Evolutionary conservation across 2,329 filamentous ascomycete genomes (phyloP).

Genomic region (Diaporthe sp.): DNA sequence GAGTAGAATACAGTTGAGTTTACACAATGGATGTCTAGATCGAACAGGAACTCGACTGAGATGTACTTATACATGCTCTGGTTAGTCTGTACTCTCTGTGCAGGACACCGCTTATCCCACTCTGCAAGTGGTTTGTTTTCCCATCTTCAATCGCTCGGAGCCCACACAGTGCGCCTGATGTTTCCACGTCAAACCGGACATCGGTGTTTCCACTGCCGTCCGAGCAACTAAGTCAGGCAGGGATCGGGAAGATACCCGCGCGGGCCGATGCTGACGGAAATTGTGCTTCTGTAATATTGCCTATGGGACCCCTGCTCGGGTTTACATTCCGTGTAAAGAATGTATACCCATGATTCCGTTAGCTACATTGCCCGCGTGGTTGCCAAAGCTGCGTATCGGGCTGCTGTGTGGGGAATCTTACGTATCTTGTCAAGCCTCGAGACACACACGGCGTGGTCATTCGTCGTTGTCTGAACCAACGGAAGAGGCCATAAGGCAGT

Average conservation of each 20-base stretch:
- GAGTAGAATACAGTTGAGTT: neutral
- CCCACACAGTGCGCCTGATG: too few species aligned
- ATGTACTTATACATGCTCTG: neutral
- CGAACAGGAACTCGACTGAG: neutral
- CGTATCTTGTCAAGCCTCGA: neutral
- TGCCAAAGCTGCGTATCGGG: neutral
- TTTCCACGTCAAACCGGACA: neutral
- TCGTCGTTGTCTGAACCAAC: neutral
- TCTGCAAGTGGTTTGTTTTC: neutral
- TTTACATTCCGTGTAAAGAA: neutral
- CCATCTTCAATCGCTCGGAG: neutral
- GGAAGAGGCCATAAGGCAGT: neutral
- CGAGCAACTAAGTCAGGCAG: neutral
- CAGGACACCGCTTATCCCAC: neutral
- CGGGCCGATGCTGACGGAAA: neutral
- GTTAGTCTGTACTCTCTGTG: neutral
- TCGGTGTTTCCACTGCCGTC: neutral
- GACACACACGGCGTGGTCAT: neutral
- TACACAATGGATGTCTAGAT: neutral
- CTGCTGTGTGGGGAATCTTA: neutral
- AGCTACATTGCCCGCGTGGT: neutral
- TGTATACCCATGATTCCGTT: neutral
- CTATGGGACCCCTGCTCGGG: neutral
- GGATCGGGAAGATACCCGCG: conserved; percentile 1
- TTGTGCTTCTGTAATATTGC: neutral